Percentiles rank a stretch among this genome's conserved stretches.
Evolutionary conservation across 768 basidiomycete species (phyloP).

Genomic region (Lactarius hatsudake): DNA sequence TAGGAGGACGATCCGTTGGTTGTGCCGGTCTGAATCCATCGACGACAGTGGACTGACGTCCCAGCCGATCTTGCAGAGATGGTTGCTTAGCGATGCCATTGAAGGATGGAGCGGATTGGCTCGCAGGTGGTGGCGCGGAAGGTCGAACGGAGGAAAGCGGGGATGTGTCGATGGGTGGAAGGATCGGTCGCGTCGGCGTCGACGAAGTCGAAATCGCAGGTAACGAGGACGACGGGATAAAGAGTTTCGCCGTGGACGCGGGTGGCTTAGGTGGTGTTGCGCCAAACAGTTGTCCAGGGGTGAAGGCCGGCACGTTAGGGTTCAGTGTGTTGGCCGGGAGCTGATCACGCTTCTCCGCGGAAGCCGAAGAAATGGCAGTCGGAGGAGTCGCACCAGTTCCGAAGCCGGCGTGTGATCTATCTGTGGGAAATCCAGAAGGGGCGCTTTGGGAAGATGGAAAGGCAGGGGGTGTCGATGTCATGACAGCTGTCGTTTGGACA

Average conservation of each 20-base stretch:
- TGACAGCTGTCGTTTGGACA: not conserved
- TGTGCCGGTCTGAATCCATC: conserved; percentile 11
- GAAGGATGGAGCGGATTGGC: conserved; percentile 15
- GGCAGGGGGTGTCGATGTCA: not conserved
- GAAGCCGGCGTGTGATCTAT: not conserved
- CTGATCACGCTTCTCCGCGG: conserved; percentile 9
- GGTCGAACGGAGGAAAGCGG: conserved; percentile 6
- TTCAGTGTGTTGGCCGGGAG: conserved; percentile 12
- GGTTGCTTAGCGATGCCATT: conserved; percentile 8
- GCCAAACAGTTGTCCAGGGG: conserved; percentile 22
- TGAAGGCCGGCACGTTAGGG: conserved; percentile 26
- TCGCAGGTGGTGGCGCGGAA: conserved; percentile 5
- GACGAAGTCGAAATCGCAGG: conserved; percentile 10
- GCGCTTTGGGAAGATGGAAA: conserved; percentile 13
- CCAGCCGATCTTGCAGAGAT: not conserved
- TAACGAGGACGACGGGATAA: not conserved
- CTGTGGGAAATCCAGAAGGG: not conserved
- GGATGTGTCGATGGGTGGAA: conserved; percentile 22
- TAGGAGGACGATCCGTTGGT: not conserved
- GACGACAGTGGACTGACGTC: conserved; percentile 12
- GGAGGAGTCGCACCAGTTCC: conserved; percentile 23
- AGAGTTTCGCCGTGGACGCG: not conserved
- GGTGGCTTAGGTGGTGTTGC: conserved; percentile 27
- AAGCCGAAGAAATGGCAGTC: conserved; percentile 11
- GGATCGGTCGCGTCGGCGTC: conserved; percentile 17